These are phyloP conservation scores for Pistacia atlantica DNA, from an alignment of 345 rosid genomes.

Conservation along the genomic window DNA sequence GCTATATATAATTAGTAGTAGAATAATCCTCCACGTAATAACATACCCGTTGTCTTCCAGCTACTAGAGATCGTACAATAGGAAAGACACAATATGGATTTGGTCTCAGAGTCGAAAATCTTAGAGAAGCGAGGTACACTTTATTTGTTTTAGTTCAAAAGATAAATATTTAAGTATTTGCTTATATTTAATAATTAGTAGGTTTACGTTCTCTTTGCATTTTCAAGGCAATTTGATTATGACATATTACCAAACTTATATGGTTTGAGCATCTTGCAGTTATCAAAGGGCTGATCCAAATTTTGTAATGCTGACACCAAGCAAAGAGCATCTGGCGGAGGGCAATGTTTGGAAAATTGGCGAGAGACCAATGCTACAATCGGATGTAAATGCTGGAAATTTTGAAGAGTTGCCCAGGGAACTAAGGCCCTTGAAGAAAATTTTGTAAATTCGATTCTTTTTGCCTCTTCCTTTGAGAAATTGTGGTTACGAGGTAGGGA, in stretches of 20 bases:
- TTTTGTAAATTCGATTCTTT: constrained; percentile 38
- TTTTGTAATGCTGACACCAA: constrained; percentile 83
- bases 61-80: constrained; percentile 56
- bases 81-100: constrained; percentile 61
- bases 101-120: constrained; percentile 77
- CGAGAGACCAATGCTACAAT: constrained; percentile 71
- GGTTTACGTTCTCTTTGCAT: background rate
- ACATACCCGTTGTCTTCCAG: constrained; percentile 41
- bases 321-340: constrained; percentile 88
- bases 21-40: background rate
- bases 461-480: background rate
- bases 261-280: constrained; percentile 42
- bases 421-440: constrained; percentile 66
- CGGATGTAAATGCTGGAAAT: constrained; percentile 70
- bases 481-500: background rate
- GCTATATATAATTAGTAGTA: background rate
- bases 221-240: background rate
- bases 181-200: background rate
- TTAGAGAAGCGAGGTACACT: constrained; percentile 80
- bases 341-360: constrained; percentile 75
- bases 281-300: constrained; percentile 95
- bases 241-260: background rate
- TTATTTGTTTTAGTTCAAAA: background rate
- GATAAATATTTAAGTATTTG: background rate
- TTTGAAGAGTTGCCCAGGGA: constrained; percentile 66